Base-by-base conservation (phyloP, 2,329 filamentous ascomycete genomes). In the Aspergillus sclerotialis region DNA sequence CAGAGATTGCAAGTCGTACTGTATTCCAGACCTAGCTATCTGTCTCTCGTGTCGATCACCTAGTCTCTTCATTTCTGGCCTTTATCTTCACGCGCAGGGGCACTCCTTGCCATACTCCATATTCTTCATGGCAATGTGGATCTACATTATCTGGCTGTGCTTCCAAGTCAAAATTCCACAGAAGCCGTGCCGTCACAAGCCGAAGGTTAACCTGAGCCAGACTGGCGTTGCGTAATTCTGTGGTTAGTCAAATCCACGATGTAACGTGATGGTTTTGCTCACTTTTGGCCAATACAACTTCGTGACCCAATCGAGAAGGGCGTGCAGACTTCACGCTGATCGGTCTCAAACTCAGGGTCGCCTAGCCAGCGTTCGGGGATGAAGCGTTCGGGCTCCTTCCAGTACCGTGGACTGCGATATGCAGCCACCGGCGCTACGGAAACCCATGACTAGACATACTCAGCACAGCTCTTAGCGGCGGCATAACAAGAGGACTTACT, bases 361-460 rank as follows among this genome's bases (percentile, higher is more conserved):
- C 30, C 39, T 6, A 39, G 17, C 39, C 39, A 42, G 10, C 39
- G 27, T 11, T 42, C 36, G 4, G 39, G 39, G 12, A 36, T 24
- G 24, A 42, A 42, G n/a, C 31, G n/a, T 3, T 38, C 16, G 5
- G 39, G 36, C 5, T 29, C 15, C 8, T 24, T 9, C 13, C 27
- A 42, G 24, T 38, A 38, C 10, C 13, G 33, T 4, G 39, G 33
- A 5, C 26, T 36, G 8, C 39, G 28, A 12, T 38, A 42, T 0
- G 39, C 36, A 2, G 36, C 23, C 3, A 33, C 21, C 5, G 28
- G 32, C 5, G 39, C 29, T 13, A 42, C 36, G 6, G 39, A 42
- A 5, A 42, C 39, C 36, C 36, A 42, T 5, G 39, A 36, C 39
- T 42, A n/a, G n/a, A n/a, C n/a, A n/a, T n/a, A n/a, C n/a, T n/a